phyloP scores from a whole-genome alignment of 2,329 filamentous ascomycete species.

The Graphilbum fragrans region DNA sequence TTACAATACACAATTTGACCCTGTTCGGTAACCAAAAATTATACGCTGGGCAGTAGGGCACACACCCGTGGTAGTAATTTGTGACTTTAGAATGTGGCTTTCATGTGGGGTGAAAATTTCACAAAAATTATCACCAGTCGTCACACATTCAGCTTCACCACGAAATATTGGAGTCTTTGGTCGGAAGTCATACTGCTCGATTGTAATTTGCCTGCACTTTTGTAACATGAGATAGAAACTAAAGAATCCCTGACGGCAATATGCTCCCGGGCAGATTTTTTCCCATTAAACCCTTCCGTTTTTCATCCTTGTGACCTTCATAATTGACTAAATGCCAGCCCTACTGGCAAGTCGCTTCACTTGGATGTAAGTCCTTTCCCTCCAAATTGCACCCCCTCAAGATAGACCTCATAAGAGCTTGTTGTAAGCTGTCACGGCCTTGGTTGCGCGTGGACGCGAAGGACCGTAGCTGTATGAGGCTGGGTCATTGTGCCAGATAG shows the following conservation, averaged over 20 bases:
- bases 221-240: background rate
- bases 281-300: background rate
- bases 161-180: too few species aligned
- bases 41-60: too few species aligned
- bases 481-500: background rate
- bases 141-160: too few species aligned
- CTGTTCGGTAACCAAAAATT: too few species aligned
- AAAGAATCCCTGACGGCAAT: background rate
- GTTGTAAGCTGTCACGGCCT: too few species aligned
- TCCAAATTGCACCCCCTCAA: background rate
- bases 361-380: background rate
- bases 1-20: too few species aligned
- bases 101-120: too few species aligned
- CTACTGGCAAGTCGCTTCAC: background rate
- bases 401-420: background rate
- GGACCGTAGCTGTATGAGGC: background rate
- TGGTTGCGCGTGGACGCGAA: too few species aligned
- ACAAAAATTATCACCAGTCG: too few species aligned
- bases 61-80: too few species aligned
- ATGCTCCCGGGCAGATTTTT: background rate
- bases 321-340: background rate
- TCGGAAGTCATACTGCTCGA: background rate
- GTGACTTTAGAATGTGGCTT: too few species aligned
- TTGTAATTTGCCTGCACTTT: background rate
- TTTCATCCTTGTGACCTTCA: background rate